phyloP scores from a whole-genome alignment of 306 rosid genomes.

The Cucurbita argyrosperma region DNA sequence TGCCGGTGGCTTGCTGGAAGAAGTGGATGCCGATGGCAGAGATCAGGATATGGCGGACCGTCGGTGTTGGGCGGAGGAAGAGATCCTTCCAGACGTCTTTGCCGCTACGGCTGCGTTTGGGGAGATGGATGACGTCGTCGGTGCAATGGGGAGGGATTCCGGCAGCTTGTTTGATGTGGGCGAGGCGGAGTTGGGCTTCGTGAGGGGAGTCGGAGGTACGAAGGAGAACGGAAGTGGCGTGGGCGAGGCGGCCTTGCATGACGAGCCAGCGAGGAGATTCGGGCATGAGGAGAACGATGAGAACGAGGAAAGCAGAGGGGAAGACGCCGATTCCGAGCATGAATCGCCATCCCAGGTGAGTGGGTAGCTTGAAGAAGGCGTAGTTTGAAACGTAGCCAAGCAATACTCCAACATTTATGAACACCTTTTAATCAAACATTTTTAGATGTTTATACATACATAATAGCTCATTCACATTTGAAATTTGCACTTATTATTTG shows the following conservation, averaged over 20 bases:
- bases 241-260: slow-evolving; percentile 66
- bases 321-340: slow-evolving; percentile 60
- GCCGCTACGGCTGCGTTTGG: slow-evolving; percentile 15
- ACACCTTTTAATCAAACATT: background rate
- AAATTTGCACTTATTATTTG: too few species aligned
- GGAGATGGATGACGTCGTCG: slow-evolving; percentile 36
- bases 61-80: slow-evolving; percentile 41
- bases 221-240: slow-evolving; percentile 38
- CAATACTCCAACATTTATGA: background rate
- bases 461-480: too few species aligned
- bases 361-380: background rate
- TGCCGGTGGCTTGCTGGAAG: slow-evolving; percentile 61
- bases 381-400: background rate
- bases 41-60: slow-evolving; percentile 50
- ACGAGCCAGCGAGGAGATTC: slow-evolving; percentile 90
- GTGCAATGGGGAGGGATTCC: slow-evolving; percentile 47
- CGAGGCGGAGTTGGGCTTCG: slow-evolving; percentile 37
- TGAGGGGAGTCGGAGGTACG: slow-evolving; percentile 46
- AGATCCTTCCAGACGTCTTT: slow-evolving; percentile 67
- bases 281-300: slow-evolving; percentile 58
- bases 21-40: slow-evolving; percentile 53
- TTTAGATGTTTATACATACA: too few species aligned
- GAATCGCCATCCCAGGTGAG: slow-evolving; percentile 48
- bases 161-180: slow-evolving; percentile 56
- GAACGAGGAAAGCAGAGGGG: slow-evolving; percentile 30